A percentile compares a stretch with the other conserved stretches of the same genome.
Conservation (phyloP, 179 eudicot genomes). For the Nepenthes alata region DNA sequence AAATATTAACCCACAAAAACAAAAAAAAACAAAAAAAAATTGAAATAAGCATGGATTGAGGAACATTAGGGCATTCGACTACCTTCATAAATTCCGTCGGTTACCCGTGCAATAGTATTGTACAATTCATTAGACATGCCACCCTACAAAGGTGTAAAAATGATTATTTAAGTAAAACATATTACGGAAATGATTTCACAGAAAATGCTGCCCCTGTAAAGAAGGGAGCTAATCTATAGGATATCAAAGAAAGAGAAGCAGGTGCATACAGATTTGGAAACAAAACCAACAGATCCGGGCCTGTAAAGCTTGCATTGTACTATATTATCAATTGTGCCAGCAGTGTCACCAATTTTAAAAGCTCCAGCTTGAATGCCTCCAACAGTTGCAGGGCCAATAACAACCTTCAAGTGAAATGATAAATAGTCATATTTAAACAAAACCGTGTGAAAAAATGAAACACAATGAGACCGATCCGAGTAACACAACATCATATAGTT, state of each 20-base stretch:
- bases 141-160: slow-evolving; percentile 42
- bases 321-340: slow-evolving; percentile 94
- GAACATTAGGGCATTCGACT: slow-evolving; percentile 6
- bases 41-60: neutral
- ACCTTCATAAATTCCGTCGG: slow-evolving; percentile 99
- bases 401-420: slow-evolving; percentile 42
- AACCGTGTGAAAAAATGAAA: neutral
- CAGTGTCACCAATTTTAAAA: slow-evolving; percentile 98
- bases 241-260: neutral
- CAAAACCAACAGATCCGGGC: slow-evolving; percentile 99
- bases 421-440: neutral
- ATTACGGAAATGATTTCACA: no score
- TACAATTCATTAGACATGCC: slow-evolving; percentile 98
- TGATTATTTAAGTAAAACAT: no score
- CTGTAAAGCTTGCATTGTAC: slow-evolving; percentile 94
- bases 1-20: neutral
- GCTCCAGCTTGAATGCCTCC: slow-evolving; percentile 99
- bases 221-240: no score
- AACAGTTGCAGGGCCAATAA: slow-evolving; percentile 97
- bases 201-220: no score
- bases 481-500: no score
- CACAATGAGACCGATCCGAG: no score
- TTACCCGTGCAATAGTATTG: slow-evolving; percentile 88
- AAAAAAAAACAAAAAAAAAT: no score
- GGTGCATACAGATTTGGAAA: slow-evolving; percentile 85